Evolutionary conservation across 306 rosid species (phyloP), one percentile per base, ranked within the genome.

Genomic region (Citrullus amarus): DNA sequence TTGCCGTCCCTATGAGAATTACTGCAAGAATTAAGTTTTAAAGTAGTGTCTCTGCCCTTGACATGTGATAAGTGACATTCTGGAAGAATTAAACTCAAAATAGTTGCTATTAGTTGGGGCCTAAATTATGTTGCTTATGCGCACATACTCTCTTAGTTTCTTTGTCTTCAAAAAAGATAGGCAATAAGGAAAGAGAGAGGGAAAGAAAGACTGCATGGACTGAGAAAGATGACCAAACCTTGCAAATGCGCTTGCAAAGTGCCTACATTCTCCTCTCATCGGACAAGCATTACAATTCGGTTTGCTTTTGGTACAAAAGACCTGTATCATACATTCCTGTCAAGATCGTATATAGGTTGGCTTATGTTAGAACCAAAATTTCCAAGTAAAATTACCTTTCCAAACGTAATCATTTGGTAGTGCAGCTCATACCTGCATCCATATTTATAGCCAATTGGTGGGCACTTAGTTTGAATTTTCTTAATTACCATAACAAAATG

Each of bases 211-310:
- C 63, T 81, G 54, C 70, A 15, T 61, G 61, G 51, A 32, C 72
- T 48, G 54, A 22, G 60, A 72, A 51, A 60, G 70, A 43, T 53
- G 68, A 16, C 76, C 83, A 75, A 79, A 96, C 99, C 98, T 96
- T 72, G 99, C 97, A 88, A 93, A 96, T 68, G 99, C 99, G 71
- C 99, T 96, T 3, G 99, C 99, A 75, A 96, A 96, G 84, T 96
- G 99, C 82, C 99, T 88, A 79, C 99, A 96, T 81, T 96, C 99
- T 86, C 91, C 98, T 84, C 98, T 90, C 98, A 96, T 89, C 62
- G 99, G 99, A 86, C 99, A 96, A 66, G 99, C 92, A 84, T 96
- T 96, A 80, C 99, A 96, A 85, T 96, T 96, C 39, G 99, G 99
- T 84, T 89, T 96, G 89, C 86, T 91, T 93, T 96, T 96, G 22